Evolutionary conservation across 495 filamentous ascomycete species (phyloP).

Genomic region (Tuber melanosporum): DNA sequence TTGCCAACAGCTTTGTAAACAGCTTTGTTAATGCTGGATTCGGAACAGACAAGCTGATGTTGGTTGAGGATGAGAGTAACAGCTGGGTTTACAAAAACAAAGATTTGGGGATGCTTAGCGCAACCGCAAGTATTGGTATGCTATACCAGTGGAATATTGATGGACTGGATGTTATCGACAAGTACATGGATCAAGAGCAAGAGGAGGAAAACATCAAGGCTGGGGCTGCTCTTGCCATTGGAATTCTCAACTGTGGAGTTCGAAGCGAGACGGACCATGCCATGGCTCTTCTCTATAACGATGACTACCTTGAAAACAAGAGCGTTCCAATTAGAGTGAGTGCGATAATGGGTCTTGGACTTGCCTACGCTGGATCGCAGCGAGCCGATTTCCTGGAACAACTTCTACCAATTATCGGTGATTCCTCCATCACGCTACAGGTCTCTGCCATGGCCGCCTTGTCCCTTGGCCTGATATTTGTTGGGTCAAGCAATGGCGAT

Average conservation of each 20-base stretch:
- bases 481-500: slow-evolving; percentile 82
- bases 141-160: slow-evolving; percentile 88
- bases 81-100: slow-evolving; percentile 99
- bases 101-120: slow-evolving; percentile 77
- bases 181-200: slow-evolving; percentile 70
- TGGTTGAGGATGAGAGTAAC: slow-evolving; percentile 70
- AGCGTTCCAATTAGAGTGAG: slow-evolving; percentile 66
- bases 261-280: slow-evolving; percentile 79
- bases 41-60: slow-evolving; percentile 94
- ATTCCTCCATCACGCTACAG: slow-evolving; percentile 80
- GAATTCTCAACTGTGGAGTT: slow-evolving; percentile 89
- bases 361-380: slow-evolving; percentile 88
- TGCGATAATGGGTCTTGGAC: slow-evolving; percentile 88
- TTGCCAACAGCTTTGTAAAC: slow-evolving; percentile 94
- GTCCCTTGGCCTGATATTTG: slow-evolving; percentile 80
- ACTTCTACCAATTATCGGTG: slow-evolving; percentile 78
- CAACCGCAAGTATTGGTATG: slow-evolving; percentile 84
- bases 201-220: slow-evolving; percentile 80
- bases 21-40: slow-evolving; percentile 94
- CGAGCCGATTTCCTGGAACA: slow-evolving; percentile 72
- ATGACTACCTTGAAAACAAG: slow-evolving; percentile 69
- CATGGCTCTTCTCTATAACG: slow-evolving; percentile 72
- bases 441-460: slow-evolving; percentile 93
- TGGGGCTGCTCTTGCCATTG: slow-evolving; percentile 79
- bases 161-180: slow-evolving; percentile 85